These are phyloP conservation scores for Zizania palustris DNA, from an alignment of 202 grass and related monocot genomes.

Conservation along the genomic window DNA sequence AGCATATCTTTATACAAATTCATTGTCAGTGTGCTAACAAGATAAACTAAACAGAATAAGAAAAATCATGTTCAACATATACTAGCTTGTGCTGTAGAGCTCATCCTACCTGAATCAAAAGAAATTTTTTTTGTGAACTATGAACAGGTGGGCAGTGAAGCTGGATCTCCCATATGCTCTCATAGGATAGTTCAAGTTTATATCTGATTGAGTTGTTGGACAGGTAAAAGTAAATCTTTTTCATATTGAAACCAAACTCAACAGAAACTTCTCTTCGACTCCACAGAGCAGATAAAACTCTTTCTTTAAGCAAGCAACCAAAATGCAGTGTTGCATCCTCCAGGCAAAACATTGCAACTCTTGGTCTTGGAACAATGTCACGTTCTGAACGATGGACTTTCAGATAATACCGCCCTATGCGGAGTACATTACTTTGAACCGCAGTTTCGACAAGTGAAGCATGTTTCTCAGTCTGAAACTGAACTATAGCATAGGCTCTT, in stretches of 20 bases:
- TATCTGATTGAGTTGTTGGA: slow-evolving; percentile 26
- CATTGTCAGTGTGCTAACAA: not conserved
- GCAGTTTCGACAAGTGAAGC: slow-evolving; percentile 45
- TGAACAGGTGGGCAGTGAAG: slow-evolving; percentile 59
- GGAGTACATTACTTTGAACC: slow-evolving; percentile 27
- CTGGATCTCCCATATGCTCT: slow-evolving; percentile 96
- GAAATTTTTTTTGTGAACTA: slow-evolving; percentile 55
- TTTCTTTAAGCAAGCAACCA: slow-evolving; percentile 68
- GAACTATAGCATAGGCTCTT: slow-evolving; percentile 67
- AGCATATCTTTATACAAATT: slow-evolving; percentile 5
- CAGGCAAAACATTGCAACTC: slow-evolving; percentile 55
- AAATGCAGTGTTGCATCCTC: slow-evolving; percentile 54
- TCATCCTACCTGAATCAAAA: slow-evolving; percentile 72
- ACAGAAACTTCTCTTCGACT: slow-evolving; percentile 39
- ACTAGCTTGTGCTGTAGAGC: not conserved
- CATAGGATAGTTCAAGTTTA: slow-evolving; percentile 86
- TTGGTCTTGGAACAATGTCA: slow-evolving; percentile 76
- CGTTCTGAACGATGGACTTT: slow-evolving; percentile 44
- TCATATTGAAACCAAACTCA: slow-evolving; percentile 78
- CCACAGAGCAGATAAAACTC: slow-evolving; percentile 56
- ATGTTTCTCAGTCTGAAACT: slow-evolving; percentile 60
- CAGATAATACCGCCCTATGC: slow-evolving; percentile 41
- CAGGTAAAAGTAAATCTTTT: slow-evolving; percentile 66
- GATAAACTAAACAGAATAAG: not conserved
- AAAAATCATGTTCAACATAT: slow-evolving; percentile 4